Conservation (phyloP, 2,329 filamentous ascomycete species). For the Neophaeococcomyces aloes region DNA sequence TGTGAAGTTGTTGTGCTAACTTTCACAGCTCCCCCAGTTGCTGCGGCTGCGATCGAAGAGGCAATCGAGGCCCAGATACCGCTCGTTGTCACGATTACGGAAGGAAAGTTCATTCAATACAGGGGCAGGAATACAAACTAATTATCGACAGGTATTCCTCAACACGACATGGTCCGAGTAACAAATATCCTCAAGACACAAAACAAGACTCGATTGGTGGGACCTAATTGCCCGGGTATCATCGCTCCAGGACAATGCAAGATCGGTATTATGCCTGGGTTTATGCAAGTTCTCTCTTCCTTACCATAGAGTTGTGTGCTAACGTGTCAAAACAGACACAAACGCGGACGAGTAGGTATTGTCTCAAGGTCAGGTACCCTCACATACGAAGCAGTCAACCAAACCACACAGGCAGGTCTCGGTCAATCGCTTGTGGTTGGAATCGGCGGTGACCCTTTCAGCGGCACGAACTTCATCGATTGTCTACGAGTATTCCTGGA, state of each 20-base stretch:
- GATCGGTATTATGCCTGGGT: constrained; percentile 99
- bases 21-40: constrained; percentile 56
- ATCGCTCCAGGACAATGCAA: constrained; percentile 94
- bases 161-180: constrained; percentile 86
- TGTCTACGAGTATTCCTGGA: constrained; percentile 94
- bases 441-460: constrained; percentile 97
- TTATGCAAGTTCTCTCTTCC: constrained; percentile 70
- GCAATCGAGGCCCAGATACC: constrained; percentile 87
- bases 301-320: constrained; percentile 99
- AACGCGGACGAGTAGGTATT: constrained; percentile 96
- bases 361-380: constrained; percentile 96
- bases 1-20: too few relatives aligned
- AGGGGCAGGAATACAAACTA: constrained; percentile 41
- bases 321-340: constrained; percentile 94
- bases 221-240: constrained; percentile 96
- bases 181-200: constrained; percentile 97
- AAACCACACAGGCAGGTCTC: constrained; percentile 92
- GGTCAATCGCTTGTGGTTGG: constrained; percentile 97
- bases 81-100: constrained; percentile 93
- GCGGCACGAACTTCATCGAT: constrained; percentile 99
- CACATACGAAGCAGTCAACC: constrained; percentile 99
- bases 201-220: constrained; percentile 90
- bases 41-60: constrained; percentile 92
- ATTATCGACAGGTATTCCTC: constrained; percentile 53
- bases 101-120: constrained; percentile 55